Conservation (phyloP, 2,329 filamentous ascomycete genomes). For the Xylariaceae sp. region DNA sequence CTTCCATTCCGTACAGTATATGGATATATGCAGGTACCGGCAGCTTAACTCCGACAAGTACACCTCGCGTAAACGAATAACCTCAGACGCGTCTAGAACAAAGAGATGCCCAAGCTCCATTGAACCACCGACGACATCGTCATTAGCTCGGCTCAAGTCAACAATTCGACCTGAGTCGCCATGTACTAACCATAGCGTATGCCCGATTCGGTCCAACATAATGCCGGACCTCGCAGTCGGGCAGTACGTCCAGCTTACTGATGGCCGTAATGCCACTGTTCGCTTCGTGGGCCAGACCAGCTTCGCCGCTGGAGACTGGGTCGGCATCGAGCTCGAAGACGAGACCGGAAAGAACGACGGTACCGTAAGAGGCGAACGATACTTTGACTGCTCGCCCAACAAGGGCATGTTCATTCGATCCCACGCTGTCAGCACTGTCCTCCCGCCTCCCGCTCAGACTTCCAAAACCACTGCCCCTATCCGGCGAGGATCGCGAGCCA, state of each 20-base stretch:
- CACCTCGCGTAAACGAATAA: slow-evolving; percentile 22
- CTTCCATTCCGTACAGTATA: no score
- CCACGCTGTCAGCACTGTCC: slow-evolving; percentile 59
- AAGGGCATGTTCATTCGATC: slow-evolving; percentile 82
- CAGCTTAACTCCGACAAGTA: slow-evolving; percentile 12
- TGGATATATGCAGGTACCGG: no score
- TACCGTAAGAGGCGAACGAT: slow-evolving; percentile 78
- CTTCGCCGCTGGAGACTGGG: slow-evolving; percentile 81
- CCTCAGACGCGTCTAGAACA: slow-evolving; percentile 11
- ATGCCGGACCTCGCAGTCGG: slow-evolving; percentile 61
- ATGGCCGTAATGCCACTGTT: slow-evolving; percentile 72
- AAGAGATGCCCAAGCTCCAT: slow-evolving; percentile 14
- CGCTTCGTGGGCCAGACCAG: slow-evolving; percentile 76
- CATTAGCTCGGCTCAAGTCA: slow-evolving; percentile 3
- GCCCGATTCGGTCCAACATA: slow-evolving; percentile 26
- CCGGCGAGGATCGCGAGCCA: slow-evolving; percentile 35
- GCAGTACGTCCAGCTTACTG: slow-evolving; percentile 73
- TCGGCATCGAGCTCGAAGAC: slow-evolving; percentile 83
- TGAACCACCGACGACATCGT: slow-evolving; percentile 10
- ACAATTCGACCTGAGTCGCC: slow-evolving; percentile 8
- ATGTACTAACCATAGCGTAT: slow-evolving; percentile 22
- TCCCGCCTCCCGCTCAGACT: slow-evolving; percentile 38
- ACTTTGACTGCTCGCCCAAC: slow-evolving; percentile 79
- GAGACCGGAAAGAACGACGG: slow-evolving; percentile 90
- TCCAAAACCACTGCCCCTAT: slow-evolving; percentile 36